Evolutionary conservation across 2,329 filamentous ascomycete genomes (phyloP), one percentile per base, ranked within the genome.

Genomic region (Sarocladium kiliense): DNA sequence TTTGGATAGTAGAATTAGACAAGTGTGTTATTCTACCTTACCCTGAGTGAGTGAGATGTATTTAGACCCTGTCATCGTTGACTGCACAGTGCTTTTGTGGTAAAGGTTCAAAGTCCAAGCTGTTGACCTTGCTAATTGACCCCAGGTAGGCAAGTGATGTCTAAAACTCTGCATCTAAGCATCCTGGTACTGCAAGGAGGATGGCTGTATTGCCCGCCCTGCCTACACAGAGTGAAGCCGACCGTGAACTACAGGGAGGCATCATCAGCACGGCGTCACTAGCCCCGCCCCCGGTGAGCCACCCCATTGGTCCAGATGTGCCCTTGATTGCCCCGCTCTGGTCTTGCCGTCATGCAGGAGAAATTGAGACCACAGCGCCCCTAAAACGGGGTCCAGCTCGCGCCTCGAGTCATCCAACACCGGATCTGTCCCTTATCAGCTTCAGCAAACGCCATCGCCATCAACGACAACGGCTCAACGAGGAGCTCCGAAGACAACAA

Each of bases 361-460:
- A 49, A 32, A 49, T 16, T 49, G 26, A 32, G 23, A 27, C 44
- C 26, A 32, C n/a, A 36, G 30, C 12, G 47, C 47, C 47, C 47
- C 47, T 51, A 51, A 51, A 21, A 51, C 27, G 44, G 44, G 44
- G 44, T 49, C 44, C 44, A 27, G 18, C 26, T 18, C 44, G 27
- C 19, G 6, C 12, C 12, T 30, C 44, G 14, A 49, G 21, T 49
- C 25, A 49, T 27, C 44, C n/a, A n/a, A n/a, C n/a, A n/a, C n/a
- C n/a, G n/a, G 14, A 7, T 4, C 41, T 16, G 23, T 26, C 21
- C 50, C 54, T 42, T 32, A 45, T 57, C 53, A 59, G 53, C 60
- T 18, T 23, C 36, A 39, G 42, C 57, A 54, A 36, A 47, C 32
- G 45, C 25, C 55, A 54, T 55, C 53, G 37, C 50, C 45, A 18